Conservation (phyloP, 73 alveolate genomes). For the Uronychia setigera region DNA sequence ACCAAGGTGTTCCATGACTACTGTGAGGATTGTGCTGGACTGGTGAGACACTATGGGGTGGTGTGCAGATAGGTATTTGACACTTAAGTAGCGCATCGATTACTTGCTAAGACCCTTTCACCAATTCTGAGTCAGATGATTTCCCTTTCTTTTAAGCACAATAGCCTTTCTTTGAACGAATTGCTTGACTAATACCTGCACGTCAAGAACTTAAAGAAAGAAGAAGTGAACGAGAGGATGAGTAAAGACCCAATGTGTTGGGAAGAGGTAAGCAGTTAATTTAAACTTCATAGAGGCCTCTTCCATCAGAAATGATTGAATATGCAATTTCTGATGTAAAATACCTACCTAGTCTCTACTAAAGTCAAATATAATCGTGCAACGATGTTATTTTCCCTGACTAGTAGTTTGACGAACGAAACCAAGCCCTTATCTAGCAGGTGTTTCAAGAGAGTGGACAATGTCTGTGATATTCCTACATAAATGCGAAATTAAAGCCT, state of each 20-base stretch:
- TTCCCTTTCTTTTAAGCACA: conserved; percentile 12
- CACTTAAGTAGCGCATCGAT: conserved; percentile 52
- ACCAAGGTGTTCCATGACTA: conserved; percentile 52
- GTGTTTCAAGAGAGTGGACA: background rate
- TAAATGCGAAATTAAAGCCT: background rate
- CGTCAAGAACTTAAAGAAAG: conserved; percentile 38
- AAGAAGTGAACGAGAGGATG: conserved; percentile 39
- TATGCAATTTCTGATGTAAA: conserved; percentile 45
- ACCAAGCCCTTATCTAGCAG: background rate
- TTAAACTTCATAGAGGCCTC: conserved; percentile 25
- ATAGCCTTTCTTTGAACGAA: conserved; percentile 33
- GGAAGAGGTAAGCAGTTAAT: conserved; percentile 27
- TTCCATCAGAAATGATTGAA: conserved; percentile 42
- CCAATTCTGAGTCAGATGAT: conserved; percentile 9
- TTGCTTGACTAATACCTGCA: conserved; percentile 28
- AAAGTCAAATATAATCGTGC: background rate
- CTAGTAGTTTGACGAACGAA: background rate
- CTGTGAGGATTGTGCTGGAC: conserved; percentile 53
- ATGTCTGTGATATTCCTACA: background rate
- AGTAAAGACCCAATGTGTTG: conserved; percentile 33
- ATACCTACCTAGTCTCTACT: conserved; percentile 36
- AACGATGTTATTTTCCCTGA: background rate
- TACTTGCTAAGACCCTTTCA: conserved; percentile 8
- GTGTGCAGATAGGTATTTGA: conserved; percentile 40
- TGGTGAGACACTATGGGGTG: conserved; percentile 26